phyloP scores from a whole-genome alignment of 75 land plant species.

The Adiantum capillusveneris region DNA sequence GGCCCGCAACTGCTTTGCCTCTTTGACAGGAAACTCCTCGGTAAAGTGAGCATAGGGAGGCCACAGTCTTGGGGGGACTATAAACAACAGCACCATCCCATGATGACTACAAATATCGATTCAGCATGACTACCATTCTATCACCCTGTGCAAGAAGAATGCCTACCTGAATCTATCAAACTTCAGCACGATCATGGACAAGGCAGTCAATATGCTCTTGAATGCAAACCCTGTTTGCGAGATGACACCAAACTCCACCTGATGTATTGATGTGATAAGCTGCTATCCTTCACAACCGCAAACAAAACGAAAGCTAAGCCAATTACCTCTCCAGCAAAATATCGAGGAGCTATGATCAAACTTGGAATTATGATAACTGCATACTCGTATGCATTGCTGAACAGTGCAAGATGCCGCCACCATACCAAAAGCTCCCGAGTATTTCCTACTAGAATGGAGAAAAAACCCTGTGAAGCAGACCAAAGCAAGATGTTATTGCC shows the following conservation, averaged over 20 bases:
- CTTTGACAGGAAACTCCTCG: no score
- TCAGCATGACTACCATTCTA: no score
- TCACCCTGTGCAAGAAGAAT: background rate
- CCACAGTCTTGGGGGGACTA: no score
- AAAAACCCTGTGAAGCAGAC: conserved; percentile 22
- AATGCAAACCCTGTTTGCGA: conserved; percentile 43
- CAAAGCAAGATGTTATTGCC: background rate
- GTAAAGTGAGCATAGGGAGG: no score
- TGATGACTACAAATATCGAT: no score
- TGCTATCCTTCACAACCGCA: background rate
- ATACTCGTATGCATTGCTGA: conserved; percentile 50
- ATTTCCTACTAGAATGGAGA: conserved; percentile 31
- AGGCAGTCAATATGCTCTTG: conserved; percentile 27
- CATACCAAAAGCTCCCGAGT: conserved; percentile 36
- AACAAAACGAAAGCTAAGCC: background rate
- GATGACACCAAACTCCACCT: conserved; percentile 51
- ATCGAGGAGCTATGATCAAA: conserved; percentile 44
- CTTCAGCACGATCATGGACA: conserved; percentile 40
- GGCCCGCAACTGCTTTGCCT: no score
- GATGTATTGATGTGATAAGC: background rate
- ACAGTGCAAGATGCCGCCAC: conserved; percentile 34
- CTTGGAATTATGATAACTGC: conserved; percentile 39
- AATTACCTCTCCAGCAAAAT: conserved; percentile 38
- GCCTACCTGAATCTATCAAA: conserved; percentile 41
- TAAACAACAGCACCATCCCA: no score